Base-by-base conservation (phyloP, 1,284 basidiomycete genomes). In the Agroathelia rolfsii region DNA sequence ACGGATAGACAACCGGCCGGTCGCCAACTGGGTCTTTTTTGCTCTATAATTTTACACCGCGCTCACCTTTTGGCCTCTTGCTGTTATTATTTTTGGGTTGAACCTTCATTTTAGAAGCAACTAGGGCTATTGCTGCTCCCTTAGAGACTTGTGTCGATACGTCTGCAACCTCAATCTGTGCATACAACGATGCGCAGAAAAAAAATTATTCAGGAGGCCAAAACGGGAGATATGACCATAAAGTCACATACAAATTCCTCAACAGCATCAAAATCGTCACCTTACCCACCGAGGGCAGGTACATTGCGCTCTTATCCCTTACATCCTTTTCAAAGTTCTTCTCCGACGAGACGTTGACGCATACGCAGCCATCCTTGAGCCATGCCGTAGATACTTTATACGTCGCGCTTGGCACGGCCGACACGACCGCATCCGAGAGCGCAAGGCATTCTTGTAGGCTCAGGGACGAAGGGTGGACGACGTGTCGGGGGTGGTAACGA, bases 271-370 rank as follows among this genome's bases (percentile, higher is more conserved):
- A 69, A 44, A 96, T 95, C 1, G 94, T 98, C 41, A 94, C 87
- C 62, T 95, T 95, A 24, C 94, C 94, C 17, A 98, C 89, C 3
- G 88, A 82, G 10, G 93, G 92, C 41, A 94, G 69, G 54, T 94
- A 94, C 44, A 96, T 65, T 3, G 88, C 88, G 8, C 88, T 89
- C 66, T 90, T 87, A 30, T 93, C 88, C 42, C 89, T 71, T 12
- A 97, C 83, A 51, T 95, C 83, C 40, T 76, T 76, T 53, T 95
- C 89, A 52, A 97, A 98, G 59, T 98, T 98, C 66, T 94, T 97
- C 50, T 95, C 92, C 3, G 85, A 81, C 16, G 89, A 83, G 29
- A 98, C 87, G 52, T 97, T 97, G 40, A 97, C 62, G 47, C 89
- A 93, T 1, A 94, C 63, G 43, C 90, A 93, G 3, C 93, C 94